These are phyloP conservation scores for Davidsoniella australis DNA, from an alignment of 2,329 filamentous ascomycete species.

Conservation along the genomic window DNA sequence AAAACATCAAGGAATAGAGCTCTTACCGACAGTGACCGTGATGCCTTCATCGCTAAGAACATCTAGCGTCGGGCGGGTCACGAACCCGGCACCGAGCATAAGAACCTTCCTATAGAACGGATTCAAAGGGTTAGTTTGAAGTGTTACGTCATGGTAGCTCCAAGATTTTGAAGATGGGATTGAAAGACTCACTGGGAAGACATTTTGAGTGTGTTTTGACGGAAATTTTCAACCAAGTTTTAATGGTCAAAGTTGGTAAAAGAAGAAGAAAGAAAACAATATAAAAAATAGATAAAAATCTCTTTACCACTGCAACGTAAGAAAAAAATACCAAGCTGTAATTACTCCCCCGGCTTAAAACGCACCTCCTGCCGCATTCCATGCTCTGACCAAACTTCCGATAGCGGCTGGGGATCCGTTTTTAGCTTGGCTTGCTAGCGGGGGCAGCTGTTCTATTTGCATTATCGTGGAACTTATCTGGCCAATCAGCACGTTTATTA, in stretches of 20 bases:
- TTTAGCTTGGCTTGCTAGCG: neutral
- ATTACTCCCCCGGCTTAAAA: neutral
- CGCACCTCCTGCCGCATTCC: neutral
- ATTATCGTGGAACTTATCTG: no score
- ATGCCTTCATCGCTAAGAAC: slow-evolving; percentile 43
- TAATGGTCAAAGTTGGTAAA: neutral
- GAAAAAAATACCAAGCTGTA: no score
- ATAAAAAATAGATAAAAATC: neutral
- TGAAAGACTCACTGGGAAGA: slow-evolving; percentile 11
- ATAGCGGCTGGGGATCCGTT: slow-evolving; percentile 4
- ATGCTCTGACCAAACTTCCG: neutral
- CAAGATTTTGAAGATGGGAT: neutral
- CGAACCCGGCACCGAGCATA: slow-evolving; percentile 32
- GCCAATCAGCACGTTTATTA: no score
- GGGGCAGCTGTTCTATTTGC: neutral
- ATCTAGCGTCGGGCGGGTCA: slow-evolving; percentile 47
- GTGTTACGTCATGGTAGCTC: neutral
- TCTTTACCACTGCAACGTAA: neutral
- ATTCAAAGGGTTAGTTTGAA: neutral
- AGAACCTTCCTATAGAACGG: slow-evolving; percentile 9
- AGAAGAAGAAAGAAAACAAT: neutral
- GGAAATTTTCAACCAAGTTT: no score
- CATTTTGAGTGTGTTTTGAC: slow-evolving; percentile 10
- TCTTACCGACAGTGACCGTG: slow-evolving; percentile 46
- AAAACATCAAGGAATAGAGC: neutral